Evolutionary conservation across 805 yeast genomes (phyloP), one percentile per base, ranked within the genome.

Genomic region (Saccharomycopsis sp.): DNA sequence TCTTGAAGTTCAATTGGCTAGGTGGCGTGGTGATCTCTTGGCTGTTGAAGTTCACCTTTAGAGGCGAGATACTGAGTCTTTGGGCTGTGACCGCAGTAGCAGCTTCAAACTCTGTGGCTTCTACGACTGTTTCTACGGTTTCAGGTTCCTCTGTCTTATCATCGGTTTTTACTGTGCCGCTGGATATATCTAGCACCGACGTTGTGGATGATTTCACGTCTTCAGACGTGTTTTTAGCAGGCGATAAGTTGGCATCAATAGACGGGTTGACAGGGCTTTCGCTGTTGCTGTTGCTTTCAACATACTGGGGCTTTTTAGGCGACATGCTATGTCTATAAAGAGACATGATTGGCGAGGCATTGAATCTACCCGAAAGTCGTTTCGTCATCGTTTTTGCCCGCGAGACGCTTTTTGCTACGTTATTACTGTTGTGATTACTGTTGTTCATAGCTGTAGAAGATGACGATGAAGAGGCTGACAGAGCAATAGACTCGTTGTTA

Each of bases 331-430:
- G 35, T 51, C 42, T 53, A 23, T 54, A 54, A 34, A 57, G 47
- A 14, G 56, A 54, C 41, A 44, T 20, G 5, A 59, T 42, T n/a
- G 58, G 61, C 5, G 56, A 52, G 19, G 20, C 38, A 44, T 29
- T 24, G 42, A 59, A 57, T 19, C 52, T 53, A 2, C 58, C 62
- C 20, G 62, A 56, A 19, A 59, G 23, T 47, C 62, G 41, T 29
- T 54, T 57, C 24, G 49, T 5, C 8, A 44, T 44, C 19, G 49
- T 17, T 12, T 44, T 44, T 17, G 49, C 49, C 22, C 49, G 19
- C 19, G 49, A 44, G 14, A 14, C 14, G 14, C 41, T 35, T 14
- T 44, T 44, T 44, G 49, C 19, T 17, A 17, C 19, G 35, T 50
- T 19, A 17, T 22, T 35, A 14, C 41, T 35, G 41, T 35, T 35